Evolutionary conservation across 169 alveolate species (phyloP).

Genomic region (Plasmodium vinckei): DNA sequence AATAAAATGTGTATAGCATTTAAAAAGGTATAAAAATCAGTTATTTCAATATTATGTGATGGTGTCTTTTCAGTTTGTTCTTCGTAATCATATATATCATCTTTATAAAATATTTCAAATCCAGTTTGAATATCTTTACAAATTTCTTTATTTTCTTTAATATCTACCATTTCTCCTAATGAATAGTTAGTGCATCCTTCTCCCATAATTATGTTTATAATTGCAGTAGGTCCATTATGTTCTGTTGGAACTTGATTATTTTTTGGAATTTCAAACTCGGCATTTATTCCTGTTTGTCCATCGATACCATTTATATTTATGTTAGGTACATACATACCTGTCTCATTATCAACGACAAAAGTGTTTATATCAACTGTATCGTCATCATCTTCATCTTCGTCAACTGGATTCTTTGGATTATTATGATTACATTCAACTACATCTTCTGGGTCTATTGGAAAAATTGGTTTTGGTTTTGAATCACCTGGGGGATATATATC

Average conservation of each 20-base stretch:
- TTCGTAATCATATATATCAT: not conserved
- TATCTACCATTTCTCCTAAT: conserved; percentile 18
- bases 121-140: conserved; percentile 5
- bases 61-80: not conserved
- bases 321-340: conserved; percentile 38
- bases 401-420: not conserved
- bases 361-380: not conserved
- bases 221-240: conserved; percentile 22
- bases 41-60: conserved; percentile 13
- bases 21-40: conserved; percentile 24
- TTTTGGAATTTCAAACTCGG: conserved; percentile 9
- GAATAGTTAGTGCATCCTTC: conserved; percentile 13
- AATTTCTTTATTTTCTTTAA: conserved; percentile 17
- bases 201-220: not conserved
- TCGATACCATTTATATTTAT: not conserved
- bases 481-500: conserved; percentile 14
- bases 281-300: not conserved
- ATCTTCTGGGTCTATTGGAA: conserved; percentile 5
- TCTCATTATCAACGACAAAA: conserved; percentile 30
- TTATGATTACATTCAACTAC: conserved; percentile 6
- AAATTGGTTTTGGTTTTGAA: not conserved
- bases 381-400: not conserved
- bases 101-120: conserved; percentile 19
- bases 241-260: conserved; percentile 2
- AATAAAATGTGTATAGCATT: conserved; percentile 38